Evolutionary conservation across 768 basidiomycete genomes (phyloP), one percentile per base, ranked within the genome.

Genomic region (Ramaria sp.): DNA sequence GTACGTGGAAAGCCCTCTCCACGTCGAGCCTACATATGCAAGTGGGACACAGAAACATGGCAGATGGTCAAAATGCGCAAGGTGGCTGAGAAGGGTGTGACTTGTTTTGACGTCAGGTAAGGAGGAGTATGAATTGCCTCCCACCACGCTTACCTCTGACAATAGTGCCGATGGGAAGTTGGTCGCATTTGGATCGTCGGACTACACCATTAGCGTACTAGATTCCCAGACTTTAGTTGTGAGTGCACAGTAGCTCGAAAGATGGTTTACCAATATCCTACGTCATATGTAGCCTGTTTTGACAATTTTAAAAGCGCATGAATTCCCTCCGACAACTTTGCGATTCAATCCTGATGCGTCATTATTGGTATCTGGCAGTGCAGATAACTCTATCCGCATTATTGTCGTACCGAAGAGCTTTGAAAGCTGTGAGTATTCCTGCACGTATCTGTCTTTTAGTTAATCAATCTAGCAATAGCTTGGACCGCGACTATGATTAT

Each of bases 281-380:
- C 47, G n/a, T 41, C 28, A 20, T 42, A 16, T 61, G n/a, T 61
- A 98, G 94, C 94, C 93, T 1, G 65, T 91, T 12, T 69, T 90
- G 28, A 83, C 83, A 18, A 96, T 99, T 58, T 72, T 97, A 56
- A 89, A 88, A 67, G 88, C 96, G 0, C 95, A 98, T 67, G 92
- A 94, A 57, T 92, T 98, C 66, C 88, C 96, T 3, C 81, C 89
- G 5, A 98, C 96, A 1, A 82, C 87, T 3, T 69, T 99, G 53
- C 79, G 78, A 56, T 99, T 99, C 74, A 95, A 86, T 64, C 85
- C 92, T 1, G 73, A 81, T 5, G 82, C 85, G 12, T 79, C 74
- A n/a, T 60, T 94, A 12, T 75, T 99, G 3, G 78, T 94, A 18
- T 90, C 90, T 5, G 94, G 88, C 16, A 92, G 92, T 61, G 87